A percentile compares a stretch with the other conserved stretches of the same genome.
phyloP scores from a whole-genome alignment of 176 grass and related monocot genomes.

The Oryza australiensis region DNA sequence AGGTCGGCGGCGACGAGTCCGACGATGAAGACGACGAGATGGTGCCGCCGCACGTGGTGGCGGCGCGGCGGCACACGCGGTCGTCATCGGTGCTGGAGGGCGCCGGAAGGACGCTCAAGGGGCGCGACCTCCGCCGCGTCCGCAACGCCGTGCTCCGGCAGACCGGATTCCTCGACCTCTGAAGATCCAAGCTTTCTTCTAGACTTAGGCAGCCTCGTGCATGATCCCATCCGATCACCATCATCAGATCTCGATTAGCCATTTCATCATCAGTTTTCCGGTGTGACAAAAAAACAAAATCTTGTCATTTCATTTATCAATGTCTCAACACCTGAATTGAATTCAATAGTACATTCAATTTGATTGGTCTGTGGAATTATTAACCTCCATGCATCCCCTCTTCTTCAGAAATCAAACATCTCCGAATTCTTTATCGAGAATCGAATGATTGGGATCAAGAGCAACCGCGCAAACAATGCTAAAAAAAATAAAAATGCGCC shows the following conservation, averaged over 20 bases:
- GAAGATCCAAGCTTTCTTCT: not conserved
- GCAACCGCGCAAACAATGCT: not conserved
- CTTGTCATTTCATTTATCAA: not conserved
- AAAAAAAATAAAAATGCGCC: not conserved
- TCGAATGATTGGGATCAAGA: not conserved
- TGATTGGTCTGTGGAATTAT: constrained; percentile 7
- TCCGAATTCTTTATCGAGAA: not conserved
- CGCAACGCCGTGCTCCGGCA: constrained; percentile 61
- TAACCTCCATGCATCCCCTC: not conserved
- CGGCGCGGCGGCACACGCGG: constrained; percentile 48
- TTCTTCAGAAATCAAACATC: not conserved
- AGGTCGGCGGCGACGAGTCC: constrained; percentile 10
- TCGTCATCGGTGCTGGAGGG: constrained; percentile 66
- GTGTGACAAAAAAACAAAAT: constrained; percentile 4
- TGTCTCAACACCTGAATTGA: constrained; percentile 24
- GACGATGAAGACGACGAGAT: constrained; percentile 41
- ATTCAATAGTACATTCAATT: constrained; percentile 40
- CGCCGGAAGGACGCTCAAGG: constrained; percentile 60
- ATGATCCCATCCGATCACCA: not conserved
- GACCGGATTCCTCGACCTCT: constrained; percentile 62
- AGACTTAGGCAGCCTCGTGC: not conserved
- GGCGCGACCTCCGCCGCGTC: constrained; percentile 55
- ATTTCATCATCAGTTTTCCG: not conserved
- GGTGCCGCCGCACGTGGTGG: constrained; percentile 62
- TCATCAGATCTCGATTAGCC: not conserved